These are phyloP conservation scores for Lolium multiflorum DNA, from an alignment of 176 grass and related monocot genomes.

Conservation along the genomic window DNA sequence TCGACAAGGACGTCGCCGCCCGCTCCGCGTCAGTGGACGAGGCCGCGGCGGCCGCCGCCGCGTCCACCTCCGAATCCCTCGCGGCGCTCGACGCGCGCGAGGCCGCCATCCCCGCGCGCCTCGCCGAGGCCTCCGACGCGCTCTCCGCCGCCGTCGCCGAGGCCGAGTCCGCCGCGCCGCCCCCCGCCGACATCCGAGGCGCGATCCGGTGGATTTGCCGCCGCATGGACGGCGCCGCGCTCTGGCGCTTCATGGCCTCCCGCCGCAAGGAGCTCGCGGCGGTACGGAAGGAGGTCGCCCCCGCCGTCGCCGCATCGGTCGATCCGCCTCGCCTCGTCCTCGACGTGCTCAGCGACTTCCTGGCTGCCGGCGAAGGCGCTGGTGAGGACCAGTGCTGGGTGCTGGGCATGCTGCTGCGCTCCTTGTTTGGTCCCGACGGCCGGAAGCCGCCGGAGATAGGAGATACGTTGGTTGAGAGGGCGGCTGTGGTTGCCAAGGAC, in stretches of 20 bases:
- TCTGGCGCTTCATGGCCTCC: constrained; percentile 66
- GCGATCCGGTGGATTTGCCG: constrained; percentile 76
- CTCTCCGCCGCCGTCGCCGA: constrained; percentile 50
- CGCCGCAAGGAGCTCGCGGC: constrained; percentile 51
- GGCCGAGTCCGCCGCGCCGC: constrained; percentile 44
- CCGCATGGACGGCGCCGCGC: constrained; percentile 68
- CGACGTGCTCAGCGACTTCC: constrained; percentile 63
- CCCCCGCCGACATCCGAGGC: constrained; percentile 47
- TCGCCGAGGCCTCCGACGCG: constrained; percentile 46
- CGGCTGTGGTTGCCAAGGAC: constrained; percentile 52
- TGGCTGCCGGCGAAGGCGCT: constrained; percentile 31
- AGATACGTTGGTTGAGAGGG: constrained; percentile 72
- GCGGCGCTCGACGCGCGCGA: constrained; percentile 58
- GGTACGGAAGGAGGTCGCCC: constrained; percentile 51
- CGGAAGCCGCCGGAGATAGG: constrained; percentile 59
- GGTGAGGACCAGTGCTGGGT: constrained; percentile 60
- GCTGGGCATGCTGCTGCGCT: constrained; percentile 62
- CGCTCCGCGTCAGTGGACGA: constrained; percentile 62
- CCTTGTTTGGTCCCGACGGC: constrained; percentile 52
- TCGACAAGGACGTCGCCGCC: constrained; percentile 62
- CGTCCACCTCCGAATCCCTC: constrained; percentile 56
- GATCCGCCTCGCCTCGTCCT: constrained; percentile 75
- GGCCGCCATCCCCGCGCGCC: constrained; percentile 44
- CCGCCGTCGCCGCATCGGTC: constrained; percentile 57
- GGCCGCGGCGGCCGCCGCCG: constrained; percentile 45